These are phyloP conservation scores for Friedmanniomyces simplex DNA, from an alignment of 495 filamentous ascomycete species.

Conservation along the genomic window DNA sequence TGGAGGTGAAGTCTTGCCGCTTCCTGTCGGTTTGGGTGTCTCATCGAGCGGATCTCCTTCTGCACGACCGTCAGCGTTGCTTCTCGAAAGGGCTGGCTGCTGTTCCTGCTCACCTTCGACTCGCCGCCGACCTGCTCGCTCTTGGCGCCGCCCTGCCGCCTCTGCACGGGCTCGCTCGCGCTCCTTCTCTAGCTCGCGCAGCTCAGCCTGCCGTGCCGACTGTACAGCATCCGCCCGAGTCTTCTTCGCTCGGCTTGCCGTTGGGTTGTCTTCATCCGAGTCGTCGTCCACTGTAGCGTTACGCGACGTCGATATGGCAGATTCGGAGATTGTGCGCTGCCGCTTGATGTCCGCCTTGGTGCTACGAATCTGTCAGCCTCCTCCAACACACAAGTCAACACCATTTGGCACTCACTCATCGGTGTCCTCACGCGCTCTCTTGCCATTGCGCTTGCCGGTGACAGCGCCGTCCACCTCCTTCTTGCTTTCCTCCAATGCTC, in stretches of 20 bases:
- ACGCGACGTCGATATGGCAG: conserved; percentile 38
- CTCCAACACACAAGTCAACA: not conserved
- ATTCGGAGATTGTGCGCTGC: conserved; percentile 66
- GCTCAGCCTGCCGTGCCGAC: conserved; percentile 61
- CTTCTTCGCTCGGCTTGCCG: conserved; percentile 44
- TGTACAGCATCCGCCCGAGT: conserved; percentile 53
- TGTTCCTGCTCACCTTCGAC: conserved; percentile 55
- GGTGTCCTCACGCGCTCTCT: conserved; percentile 80
- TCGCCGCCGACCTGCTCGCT: conserved; percentile 58
- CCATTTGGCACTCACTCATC: conserved; percentile 60
- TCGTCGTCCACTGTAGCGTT: conserved; percentile 42
- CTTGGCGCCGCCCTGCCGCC: conserved; percentile 63
- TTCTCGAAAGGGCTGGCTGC: not conserved
- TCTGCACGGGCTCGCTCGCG: conserved; percentile 58
- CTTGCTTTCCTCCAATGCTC: conserved; percentile 92
- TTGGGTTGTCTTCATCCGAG: conserved; percentile 54
- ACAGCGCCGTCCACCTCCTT: conserved; percentile 45
- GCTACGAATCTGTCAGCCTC: conserved; percentile 26
- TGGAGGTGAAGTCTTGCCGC: conserved; percentile 13
- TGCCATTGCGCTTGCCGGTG: conserved; percentile 52
- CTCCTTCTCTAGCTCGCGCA: conserved; percentile 52
- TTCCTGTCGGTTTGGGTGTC: conserved; percentile 13
- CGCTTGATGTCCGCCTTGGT: conserved; percentile 50
- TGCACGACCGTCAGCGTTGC: not conserved
- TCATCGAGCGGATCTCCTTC: conserved; percentile 10